phyloP scores from a whole-genome alignment of 306 rosid species.

The Cucurbita argyrosperma region DNA sequence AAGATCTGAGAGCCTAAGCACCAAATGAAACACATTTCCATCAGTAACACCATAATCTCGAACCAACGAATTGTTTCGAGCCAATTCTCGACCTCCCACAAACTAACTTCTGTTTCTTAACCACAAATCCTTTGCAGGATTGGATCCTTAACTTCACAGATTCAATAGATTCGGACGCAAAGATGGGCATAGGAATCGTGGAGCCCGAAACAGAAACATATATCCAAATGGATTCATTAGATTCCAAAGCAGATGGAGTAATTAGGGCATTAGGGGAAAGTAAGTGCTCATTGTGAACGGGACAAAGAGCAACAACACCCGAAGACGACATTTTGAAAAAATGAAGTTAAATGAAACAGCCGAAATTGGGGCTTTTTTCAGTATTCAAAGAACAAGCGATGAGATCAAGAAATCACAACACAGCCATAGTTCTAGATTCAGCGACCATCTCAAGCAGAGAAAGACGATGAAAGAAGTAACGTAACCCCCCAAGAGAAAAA shows the following conservation, averaged over 20 bases:
- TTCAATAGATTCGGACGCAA: constrained; percentile 65
- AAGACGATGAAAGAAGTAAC: not conserved
- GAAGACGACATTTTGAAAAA: constrained; percentile 58
- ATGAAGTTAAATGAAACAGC: not conserved
- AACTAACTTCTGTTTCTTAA: constrained; percentile 71
- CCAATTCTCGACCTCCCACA: constrained; percentile 80
- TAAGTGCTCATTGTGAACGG: constrained; percentile 33
- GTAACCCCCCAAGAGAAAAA: not conserved
- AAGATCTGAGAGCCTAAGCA: constrained; percentile 63
- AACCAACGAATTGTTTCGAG: constrained; percentile 60
- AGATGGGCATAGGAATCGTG: constrained; percentile 50
- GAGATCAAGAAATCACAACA: constrained; percentile 8
- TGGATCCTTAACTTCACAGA: constrained; percentile 71
- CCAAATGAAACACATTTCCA: constrained; percentile 85
- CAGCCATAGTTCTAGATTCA: constrained; percentile 15
- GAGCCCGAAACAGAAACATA: constrained; percentile 46
- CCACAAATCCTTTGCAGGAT: constrained; percentile 54
- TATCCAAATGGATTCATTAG: constrained; percentile 42
- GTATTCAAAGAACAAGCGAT: not conserved
- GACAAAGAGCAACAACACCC: constrained; percentile 49
- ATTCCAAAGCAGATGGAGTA: constrained; percentile 21
- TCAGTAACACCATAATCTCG: constrained; percentile 69
- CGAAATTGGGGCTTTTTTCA: not conserved
- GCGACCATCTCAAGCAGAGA: constrained; percentile 3
- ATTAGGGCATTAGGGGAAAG: constrained; percentile 17